Evolutionary conservation across 2,329 filamentous ascomycete genomes (phyloP).

Genomic region (Helotiales sp.): DNA sequence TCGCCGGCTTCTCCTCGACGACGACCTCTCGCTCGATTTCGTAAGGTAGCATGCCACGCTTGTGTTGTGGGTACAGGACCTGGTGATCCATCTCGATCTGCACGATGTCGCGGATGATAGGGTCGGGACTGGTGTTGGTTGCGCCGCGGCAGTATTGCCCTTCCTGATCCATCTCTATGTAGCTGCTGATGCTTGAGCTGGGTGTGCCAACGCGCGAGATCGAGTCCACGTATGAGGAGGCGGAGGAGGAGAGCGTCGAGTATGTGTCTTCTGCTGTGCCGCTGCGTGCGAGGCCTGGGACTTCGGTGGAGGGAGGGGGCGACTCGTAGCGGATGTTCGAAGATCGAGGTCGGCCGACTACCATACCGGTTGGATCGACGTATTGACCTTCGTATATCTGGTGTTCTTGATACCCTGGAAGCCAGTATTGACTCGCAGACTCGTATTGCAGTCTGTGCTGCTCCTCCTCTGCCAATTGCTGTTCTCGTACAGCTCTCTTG

Average conservation of each 20-base stretch:
- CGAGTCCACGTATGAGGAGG: slow-evolving; percentile 41
- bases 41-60: slow-evolving; percentile 39
- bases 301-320: slow-evolving; percentile 44
- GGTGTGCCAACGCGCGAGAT: slow-evolving; percentile 43
- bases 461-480: slow-evolving; percentile 33
- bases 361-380: slow-evolving; percentile 26
- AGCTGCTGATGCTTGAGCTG: slow-evolving; percentile 42
- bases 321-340: slow-evolving; percentile 36
- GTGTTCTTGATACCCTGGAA: slow-evolving; percentile 31
- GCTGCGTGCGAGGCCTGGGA: slow-evolving; percentile 44
- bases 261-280: slow-evolving; percentile 41
- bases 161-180: slow-evolving; percentile 33
- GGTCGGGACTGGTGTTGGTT: slow-evolving; percentile 2
- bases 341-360: slow-evolving; percentile 7
- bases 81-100: slow-evolving; percentile 33
- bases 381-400: slow-evolving; percentile 28
- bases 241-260: slow-evolving; percentile 41
- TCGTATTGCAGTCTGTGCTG: slow-evolving; percentile 32
- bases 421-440: slow-evolving; percentile 36
- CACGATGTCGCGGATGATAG: slow-evolving; percentile 36
- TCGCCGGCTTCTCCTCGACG: slow-evolving; percentile 33
- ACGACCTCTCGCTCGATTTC: slow-evolving; percentile 39
- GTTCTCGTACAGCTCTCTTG: slow-evolving; percentile 32
- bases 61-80: slow-evolving; percentile 28
- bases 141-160: slow-evolving; percentile 22